Evolutionary conservation across 2,329 filamentous ascomycete species (phyloP).

Genomic region (Aspergillus ibericus): DNA sequence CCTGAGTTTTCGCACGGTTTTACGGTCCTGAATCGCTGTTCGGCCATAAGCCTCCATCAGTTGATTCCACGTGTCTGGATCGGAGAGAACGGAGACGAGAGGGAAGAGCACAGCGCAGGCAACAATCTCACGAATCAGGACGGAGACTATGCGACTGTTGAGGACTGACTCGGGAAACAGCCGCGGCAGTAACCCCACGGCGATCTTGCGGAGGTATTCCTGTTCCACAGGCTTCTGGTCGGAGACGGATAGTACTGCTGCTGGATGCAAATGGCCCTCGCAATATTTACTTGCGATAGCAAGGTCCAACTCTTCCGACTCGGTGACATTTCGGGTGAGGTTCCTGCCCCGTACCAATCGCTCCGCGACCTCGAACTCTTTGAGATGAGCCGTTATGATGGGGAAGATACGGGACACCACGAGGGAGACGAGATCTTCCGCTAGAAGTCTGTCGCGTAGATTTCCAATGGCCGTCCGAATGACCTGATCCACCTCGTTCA

Average conservation of each 20-base stretch:
- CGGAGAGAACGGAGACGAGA: constrained; percentile 73
- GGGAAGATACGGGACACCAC: constrained; percentile 81
- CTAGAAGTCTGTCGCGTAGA: constrained; percentile 69
- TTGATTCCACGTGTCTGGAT: constrained; percentile 98
- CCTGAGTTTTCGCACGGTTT: constrained; percentile 86
- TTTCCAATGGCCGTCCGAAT: constrained; percentile 71
- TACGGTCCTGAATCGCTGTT: constrained; percentile 88
- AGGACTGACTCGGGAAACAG: constrained; percentile 73
- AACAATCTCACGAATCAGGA: constrained; percentile 85
- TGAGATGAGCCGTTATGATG: constrained; percentile 82
- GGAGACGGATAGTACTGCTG: constrained; percentile 77
- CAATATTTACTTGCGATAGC: constrained; percentile 94
- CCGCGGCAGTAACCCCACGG: constrained; percentile 69
- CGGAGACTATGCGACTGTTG: constrained; percentile 76
- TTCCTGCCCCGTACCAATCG: constrained; percentile 81
- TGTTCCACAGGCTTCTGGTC: constrained; percentile 85
- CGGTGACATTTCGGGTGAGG: constrained; percentile 84
- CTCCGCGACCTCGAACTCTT: constrained; percentile 89
- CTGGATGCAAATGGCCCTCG: constrained; percentile 83
- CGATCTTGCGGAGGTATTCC: constrained; percentile 77
- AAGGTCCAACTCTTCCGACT: constrained; percentile 92
- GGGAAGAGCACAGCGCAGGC: constrained; percentile 87
- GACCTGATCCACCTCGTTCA: constrained; percentile 80
- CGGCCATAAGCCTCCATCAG: constrained; percentile 86
- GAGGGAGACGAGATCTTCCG: constrained; percentile 80